Evolutionary conservation across 768 basidiomycete genomes (phyloP).

Genomic region (Panaeolus papilionaceus): DNA sequence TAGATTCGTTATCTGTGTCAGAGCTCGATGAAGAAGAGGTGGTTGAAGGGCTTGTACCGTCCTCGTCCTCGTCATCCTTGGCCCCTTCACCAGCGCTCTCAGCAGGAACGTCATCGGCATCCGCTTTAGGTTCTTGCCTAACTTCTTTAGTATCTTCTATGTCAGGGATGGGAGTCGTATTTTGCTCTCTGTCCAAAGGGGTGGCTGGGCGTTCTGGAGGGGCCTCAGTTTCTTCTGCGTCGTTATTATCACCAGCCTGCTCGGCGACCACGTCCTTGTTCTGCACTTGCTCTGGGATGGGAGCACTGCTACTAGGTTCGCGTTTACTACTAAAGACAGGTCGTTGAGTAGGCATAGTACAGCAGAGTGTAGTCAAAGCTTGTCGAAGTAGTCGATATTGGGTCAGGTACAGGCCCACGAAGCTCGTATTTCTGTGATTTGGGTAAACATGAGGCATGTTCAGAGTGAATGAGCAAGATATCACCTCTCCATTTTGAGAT

Average conservation of each 20-base stretch:
- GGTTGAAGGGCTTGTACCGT: too few species aligned
- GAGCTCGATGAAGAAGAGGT: not conserved
- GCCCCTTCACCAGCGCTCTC: not conserved
- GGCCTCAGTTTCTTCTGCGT: too few species aligned
- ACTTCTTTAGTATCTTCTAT: not conserved
- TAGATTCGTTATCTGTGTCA: not conserved
- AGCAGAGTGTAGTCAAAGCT: not conserved
- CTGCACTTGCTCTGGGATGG: too few species aligned
- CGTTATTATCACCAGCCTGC: too few species aligned
- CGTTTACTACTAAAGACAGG: not conserved
- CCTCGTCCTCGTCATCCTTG: too few species aligned
- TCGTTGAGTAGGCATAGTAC: not conserved
- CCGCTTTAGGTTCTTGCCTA: too few species aligned
- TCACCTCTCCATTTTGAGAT: not conserved
- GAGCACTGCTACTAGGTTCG: not conserved
- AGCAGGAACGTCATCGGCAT: not conserved
- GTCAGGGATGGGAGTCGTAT: too few species aligned
- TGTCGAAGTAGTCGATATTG: not conserved
- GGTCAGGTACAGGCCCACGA: not conserved
- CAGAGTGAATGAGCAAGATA: not conserved
- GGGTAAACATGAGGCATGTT: not conserved
- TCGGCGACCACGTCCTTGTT: too few species aligned
- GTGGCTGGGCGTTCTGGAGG: too few species aligned
- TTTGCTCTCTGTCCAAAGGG: too few species aligned
- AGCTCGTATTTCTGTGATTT: constrained; percentile 6